Evolutionary conservation across 148 eudicot species (phyloP), one percentile per base, ranked within the genome.

Genomic region (Simmondsia chinensis): DNA sequence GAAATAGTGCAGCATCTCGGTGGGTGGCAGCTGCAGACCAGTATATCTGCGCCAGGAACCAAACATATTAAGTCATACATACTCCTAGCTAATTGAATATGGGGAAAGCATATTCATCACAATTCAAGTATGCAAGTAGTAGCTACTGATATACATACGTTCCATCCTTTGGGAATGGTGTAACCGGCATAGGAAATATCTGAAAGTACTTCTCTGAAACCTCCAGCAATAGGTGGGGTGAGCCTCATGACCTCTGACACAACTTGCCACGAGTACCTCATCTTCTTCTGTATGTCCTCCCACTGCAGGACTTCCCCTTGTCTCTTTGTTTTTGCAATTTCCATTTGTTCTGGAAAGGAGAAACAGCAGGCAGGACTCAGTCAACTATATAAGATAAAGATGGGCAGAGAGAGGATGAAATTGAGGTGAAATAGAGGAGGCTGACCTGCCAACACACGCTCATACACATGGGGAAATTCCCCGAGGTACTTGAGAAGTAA

Each of bases 141-240:
- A n/a, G n/a, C n/a, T n/a, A n/a, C n/a, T n/a, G n/a, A n/a, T n/a
- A n/a, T n/a, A 36, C 3, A 3, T 48, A 69, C 74, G 65, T 63
- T 69, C 74, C 74, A 58, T 18, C 74, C 74, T 46, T 50, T 69
- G 7, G 70, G 74, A 25, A 69, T 69, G 25, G 52, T 45, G 31
- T 50, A 63, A 7, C 69, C 74, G 16, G 50, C 65, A 13, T 52
- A 62, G 14, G 28, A 46, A 37, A 68, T 61, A 22, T 67, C 64
- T 0, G 39, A 49, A 7, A 68, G 14, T 29, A 70, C 74, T 34
- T 63, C 74, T 38, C 62, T 59, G 28, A 63, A 69, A n/a, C 57
- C 48, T 10, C 69, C 64, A 19, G 26, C 34, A 24, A 52, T 29
- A 10, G 70, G 74, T 28, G 65, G 65, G 6, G 28, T 13, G 37